Conservation (phyloP, 2,329 filamentous ascomycete genomes). For the Myriosclerotinia scirpicola region DNA sequence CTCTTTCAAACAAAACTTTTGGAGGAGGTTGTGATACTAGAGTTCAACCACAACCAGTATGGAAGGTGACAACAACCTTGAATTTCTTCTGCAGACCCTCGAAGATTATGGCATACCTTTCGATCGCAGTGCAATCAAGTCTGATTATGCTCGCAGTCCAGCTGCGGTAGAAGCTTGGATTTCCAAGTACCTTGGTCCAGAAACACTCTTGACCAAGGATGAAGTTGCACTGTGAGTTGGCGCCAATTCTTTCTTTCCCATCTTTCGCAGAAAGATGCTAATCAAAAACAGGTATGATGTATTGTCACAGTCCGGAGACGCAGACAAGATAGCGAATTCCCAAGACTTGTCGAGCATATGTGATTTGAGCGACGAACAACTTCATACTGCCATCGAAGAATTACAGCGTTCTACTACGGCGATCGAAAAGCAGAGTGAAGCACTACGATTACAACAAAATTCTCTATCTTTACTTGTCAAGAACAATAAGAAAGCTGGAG, state of each 20-base stretch:
- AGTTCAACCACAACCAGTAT: constrained; percentile 29
- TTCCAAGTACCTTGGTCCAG: constrained; percentile 48
- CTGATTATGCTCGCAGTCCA: constrained; percentile 32
- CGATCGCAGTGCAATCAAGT: constrained; percentile 36
- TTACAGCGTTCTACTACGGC: constrained; percentile 63
- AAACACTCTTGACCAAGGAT: constrained; percentile 55
- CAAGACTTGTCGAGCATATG: constrained; percentile 51
- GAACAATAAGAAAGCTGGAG: constrained; percentile 43
- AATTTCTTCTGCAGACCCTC: constrained; percentile 35
- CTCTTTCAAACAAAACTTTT: background rate
- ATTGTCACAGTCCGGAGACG: constrained; percentile 51
- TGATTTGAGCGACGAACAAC: constrained; percentile 58
- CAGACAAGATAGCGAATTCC: constrained; percentile 47
- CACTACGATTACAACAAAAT: constrained; percentile 60
- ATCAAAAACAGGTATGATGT: constrained; percentile 49
- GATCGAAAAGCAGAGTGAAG: constrained; percentile 63
- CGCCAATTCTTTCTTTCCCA: background rate
- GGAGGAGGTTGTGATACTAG: background rate
- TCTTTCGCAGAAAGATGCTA: constrained; percentile 1
- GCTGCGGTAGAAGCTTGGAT: constrained; percentile 47
- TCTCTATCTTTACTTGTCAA: constrained; percentile 56
- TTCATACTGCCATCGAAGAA: constrained; percentile 60
- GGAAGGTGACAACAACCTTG: constrained; percentile 30
- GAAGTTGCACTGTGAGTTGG: constrained; percentile 53
- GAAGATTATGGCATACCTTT: constrained; percentile 38